Base-by-base conservation (phyloP, 2,329 filamentous ascomycete genomes). In the Conoideocrella luteorostrata region DNA sequence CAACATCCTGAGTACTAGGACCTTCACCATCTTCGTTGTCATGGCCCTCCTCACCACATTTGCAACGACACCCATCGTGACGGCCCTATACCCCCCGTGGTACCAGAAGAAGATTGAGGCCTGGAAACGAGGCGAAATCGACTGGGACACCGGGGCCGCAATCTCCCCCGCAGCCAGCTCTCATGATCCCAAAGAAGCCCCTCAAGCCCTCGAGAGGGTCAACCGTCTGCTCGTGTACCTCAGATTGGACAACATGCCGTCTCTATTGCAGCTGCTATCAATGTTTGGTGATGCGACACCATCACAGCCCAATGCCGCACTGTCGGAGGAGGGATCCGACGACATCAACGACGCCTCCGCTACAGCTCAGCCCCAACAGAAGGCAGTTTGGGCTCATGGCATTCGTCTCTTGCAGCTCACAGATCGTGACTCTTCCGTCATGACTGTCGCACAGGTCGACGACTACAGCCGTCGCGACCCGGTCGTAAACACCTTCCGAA, bases 1-100 rank as follows among this genome's bases (percentile, higher is more conserved):
- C 17, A 80, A 79, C 28, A 94, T 95, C 48, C 71, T 95, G 15
- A 90, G 85, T 46, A 75, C 74, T 0, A 73, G 86, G 13, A 94
- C 88, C 0, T 95, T 95, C 56, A 95, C 89, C 41, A 94, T 95
- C 43, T 95, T 95, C 53, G 88, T 95, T 18, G 86, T 95, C 56
- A 95, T 95, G 89, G 89, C 89, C 7, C 70, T 95, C 2, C 71
- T 94, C 24, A 94, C 88, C 0, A 95, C 89, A 0, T 88, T 95
- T 46, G 66, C 80, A 1, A 95, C 89, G 0, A 90, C 89, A 0
- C 89, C 89, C 0, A 65, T 94, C 32, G 86, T 84, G 1, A 74
- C 78, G 11, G 71, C 69, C 41, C 69, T 95, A 6, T 95, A 95
- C 51, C 89, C 89, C 1, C 74, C 78, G 0, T 75, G 63, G 62